phyloP scores from a whole-genome alignment of 129 eudicot species.

The Oenanthe sinensis region DNA sequence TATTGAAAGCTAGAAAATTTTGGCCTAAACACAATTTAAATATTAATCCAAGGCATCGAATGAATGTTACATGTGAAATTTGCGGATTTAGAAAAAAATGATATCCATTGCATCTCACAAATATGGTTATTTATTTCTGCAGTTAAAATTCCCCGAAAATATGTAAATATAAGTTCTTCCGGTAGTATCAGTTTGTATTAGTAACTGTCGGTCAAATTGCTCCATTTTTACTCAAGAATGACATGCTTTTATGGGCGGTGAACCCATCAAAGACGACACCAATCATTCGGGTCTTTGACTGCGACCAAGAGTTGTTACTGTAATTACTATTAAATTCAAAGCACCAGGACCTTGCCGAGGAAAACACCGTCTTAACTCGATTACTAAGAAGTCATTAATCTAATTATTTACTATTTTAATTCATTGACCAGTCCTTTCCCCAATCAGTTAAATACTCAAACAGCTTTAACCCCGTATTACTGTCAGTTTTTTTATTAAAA shows the following conservation, averaged over 20 bases:
- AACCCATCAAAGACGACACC: constrained; percentile 9
- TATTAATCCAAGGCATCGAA: not conserved
- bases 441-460: not conserved
- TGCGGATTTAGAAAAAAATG: too few species aligned
- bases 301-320: not conserved
- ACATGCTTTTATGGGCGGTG: not conserved
- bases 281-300: not conserved
- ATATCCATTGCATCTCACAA: not conserved
- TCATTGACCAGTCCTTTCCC: not conserved
- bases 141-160: not conserved
- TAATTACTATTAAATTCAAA: not conserved
- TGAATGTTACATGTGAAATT: not conserved
- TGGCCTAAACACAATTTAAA: not conserved
- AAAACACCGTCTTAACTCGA: not conserved
- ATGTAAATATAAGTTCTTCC: not conserved
- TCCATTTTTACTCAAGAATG: constrained; percentile 1
- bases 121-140: not conserved
- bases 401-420: too few species aligned
- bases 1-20: not conserved
- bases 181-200: not conserved
- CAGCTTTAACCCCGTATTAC: not conserved
- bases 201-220: not conserved
- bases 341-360: not conserved
- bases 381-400: not conserved
- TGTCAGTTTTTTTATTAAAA: too few species aligned